Base-by-base conservation (phyloP, 1,139 yeast species). In the Hansenula lynferdii region DNA sequence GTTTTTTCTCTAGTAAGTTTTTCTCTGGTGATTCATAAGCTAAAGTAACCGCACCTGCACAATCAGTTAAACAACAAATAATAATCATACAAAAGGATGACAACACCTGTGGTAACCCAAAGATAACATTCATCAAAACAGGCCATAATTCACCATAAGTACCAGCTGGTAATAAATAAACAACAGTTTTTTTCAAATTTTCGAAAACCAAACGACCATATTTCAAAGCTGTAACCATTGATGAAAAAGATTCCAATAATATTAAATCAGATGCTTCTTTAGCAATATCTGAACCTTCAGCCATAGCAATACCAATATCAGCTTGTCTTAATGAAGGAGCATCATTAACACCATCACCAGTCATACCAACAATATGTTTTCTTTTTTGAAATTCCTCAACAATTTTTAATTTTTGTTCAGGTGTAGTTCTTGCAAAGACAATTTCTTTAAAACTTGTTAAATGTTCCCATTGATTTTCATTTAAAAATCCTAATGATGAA, bases 331-430 rank as follows among this genome's bases (percentile, higher is more conserved):
- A 60, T 0, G 77, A 68, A 7, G 78, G 78, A 0, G 77, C 72
- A 54, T 72, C 77, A 46, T 72, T 72, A 34, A 72, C 70, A 44
- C 78, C 78, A 51, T 72, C 77, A 22, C 78, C 78, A 28, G 75
- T 69, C 72, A 72, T 70, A 9, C 71, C 77, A 35, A 72, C 72
- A 33, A 69, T 51, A 41, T 67, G 65, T n/a, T 61, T 59, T 38
- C 71, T 56, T 18, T 60, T 59, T 49, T 74, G 75, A 42, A 71
- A 72, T 46, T 70, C 70, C 44, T 69, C 66, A 25, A 74, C 75
- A 39, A 74, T 72, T 37, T 58, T 58, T 28, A 74, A 56, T 49
- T 74, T 74, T 45, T 73, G 78, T 45, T 72, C 77, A 3, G 80
- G 80, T 1, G 78, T 71, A 7, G 78, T 72, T 54, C 79, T 61